These are phyloP conservation scores for Phytophthora pluvialis DNA, from an alignment of 352 stramenopile species.

Conservation along the genomic window DNA sequence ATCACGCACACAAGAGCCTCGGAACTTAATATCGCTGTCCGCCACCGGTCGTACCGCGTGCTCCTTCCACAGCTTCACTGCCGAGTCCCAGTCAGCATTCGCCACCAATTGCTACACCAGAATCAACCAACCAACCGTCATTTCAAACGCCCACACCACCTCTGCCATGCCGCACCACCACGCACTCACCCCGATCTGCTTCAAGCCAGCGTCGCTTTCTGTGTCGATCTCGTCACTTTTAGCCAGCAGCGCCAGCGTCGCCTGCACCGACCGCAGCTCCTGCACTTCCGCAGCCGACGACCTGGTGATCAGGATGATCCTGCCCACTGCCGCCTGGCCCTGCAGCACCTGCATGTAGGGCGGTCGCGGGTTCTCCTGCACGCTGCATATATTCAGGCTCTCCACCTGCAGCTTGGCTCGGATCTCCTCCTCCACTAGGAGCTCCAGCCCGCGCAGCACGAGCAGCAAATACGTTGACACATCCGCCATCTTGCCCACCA, in stretches of 20 bases:
- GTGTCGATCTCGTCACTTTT: constrained; percentile 67
- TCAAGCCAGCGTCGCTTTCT: constrained; percentile 46
- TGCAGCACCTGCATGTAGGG: constrained; percentile 76
- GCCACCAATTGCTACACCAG: constrained; percentile 52
- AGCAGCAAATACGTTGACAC: constrained; percentile 71
- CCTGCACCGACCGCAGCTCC: constrained; percentile 62
- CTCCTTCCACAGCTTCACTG: constrained; percentile 64
- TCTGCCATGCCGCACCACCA: background rate
- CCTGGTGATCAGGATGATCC: constrained; percentile 64
- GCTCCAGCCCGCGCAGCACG: constrained; percentile 78
- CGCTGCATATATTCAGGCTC: constrained; percentile 66
- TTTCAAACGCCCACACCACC: background rate
- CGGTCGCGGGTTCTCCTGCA: constrained; percentile 57
- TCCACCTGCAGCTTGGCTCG: constrained; percentile 72
- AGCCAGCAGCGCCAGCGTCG: constrained; percentile 61
- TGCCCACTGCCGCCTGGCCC: constrained; percentile 72
- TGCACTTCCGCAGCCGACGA: constrained; percentile 59
- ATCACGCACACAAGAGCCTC: constrained; percentile 81
- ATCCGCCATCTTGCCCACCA: constrained; percentile 25
- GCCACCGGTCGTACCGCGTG: constrained; percentile 37
- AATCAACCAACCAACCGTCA: constrained; percentile 9
- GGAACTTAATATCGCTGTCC: constrained; percentile 54
- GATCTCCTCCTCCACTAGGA: constrained; percentile 73
- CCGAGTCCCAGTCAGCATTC: constrained; percentile 56
- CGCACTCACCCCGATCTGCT: constrained; percentile 66